phyloP scores from a whole-genome alignment of 2,329 filamentous ascomycete genomes.

The Cladosporium sp. region DNA sequence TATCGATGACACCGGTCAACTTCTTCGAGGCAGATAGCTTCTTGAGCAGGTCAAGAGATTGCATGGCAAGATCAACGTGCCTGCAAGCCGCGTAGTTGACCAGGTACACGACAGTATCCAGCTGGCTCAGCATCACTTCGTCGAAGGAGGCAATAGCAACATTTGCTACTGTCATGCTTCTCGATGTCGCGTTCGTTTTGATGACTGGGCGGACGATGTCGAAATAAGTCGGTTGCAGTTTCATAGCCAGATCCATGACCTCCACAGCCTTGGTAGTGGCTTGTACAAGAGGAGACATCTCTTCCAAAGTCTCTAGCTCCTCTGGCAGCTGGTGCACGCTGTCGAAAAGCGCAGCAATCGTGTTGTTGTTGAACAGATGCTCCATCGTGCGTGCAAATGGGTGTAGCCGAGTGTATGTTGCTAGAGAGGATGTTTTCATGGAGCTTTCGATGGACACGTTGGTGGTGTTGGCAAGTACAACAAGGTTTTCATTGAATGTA shows the following conservation, averaged over 20 bases:
- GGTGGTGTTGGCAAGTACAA: slow-evolving; percentile 77
- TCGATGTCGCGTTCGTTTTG: slow-evolving; percentile 59
- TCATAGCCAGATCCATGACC: slow-evolving; percentile 76
- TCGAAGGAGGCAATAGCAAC: slow-evolving; percentile 84
- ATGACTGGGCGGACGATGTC: slow-evolving; percentile 80
- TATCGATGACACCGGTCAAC: slow-evolving; percentile 66
- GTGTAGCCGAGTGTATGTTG: slow-evolving; percentile 79
- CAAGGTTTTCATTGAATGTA: slow-evolving; percentile 91
- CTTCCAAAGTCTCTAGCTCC: slow-evolving; percentile 66
- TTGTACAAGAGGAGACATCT: slow-evolving; percentile 76
- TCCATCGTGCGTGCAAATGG: slow-evolving; percentile 95
- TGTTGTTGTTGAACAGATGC: slow-evolving; percentile 93
- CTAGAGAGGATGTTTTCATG: slow-evolving; percentile 69
- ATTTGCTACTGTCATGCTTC: slow-evolving; percentile 62
- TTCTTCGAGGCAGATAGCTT: slow-evolving; percentile 81
- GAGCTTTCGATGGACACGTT: slow-evolving; percentile 70
- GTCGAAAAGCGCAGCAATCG: slow-evolving; percentile 73
- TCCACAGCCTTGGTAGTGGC: slow-evolving; percentile 77
- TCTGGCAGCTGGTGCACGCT: slow-evolving; percentile 72
- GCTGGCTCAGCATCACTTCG: slow-evolving; percentile 78
- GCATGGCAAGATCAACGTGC: slow-evolving; percentile 74
- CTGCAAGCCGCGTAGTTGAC: slow-evolving; percentile 83
- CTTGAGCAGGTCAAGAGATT: slow-evolving; percentile 76
- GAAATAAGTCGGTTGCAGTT: slow-evolving; percentile 85
- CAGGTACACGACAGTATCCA: slow-evolving; percentile 74